These are phyloP conservation scores for Wickerhamomyces silvicola DNA, from an alignment of 805 yeast genomes.

Conservation along the genomic window DNA sequence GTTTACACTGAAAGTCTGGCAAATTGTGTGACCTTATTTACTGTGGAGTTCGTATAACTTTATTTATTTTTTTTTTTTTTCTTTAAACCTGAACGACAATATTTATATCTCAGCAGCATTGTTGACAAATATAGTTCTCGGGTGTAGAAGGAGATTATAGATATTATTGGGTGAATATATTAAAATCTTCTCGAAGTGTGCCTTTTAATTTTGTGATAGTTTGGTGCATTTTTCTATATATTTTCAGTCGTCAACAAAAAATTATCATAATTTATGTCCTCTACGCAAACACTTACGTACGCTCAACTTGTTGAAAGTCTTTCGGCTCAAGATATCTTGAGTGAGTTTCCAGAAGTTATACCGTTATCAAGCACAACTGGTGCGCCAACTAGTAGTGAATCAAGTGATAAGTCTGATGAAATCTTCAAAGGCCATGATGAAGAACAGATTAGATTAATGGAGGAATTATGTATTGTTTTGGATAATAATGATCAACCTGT, in stretches of 20 bases:
- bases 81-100: too few species aligned
- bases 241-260: not conserved
- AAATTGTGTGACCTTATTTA: too few species aligned
- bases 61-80: too few species aligned
- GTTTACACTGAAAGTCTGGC: too few species aligned
- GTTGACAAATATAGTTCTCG: too few species aligned
- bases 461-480: conserved; percentile 89
- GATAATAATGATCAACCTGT: conserved; percentile 83
- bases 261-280: not conserved
- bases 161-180: too few species aligned
- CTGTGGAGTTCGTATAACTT: too few species aligned
- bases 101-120: too few species aligned
- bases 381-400: conserved; percentile 34
- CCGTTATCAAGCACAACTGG: conserved; percentile 59
- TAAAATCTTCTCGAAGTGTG: too few species aligned
- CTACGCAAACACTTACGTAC: conserved; percentile 26
- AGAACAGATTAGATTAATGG: conserved; percentile 93
- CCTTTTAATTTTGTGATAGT: too few species aligned
- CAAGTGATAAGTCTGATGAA: conserved; percentile 27
- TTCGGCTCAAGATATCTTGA: conserved; percentile 41
- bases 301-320: conserved; percentile 49
- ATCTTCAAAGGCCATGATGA: conserved; percentile 85
- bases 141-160: too few species aligned
- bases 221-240: too few species aligned
- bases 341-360: conserved; percentile 59